Evolutionary conservation across 2,329 filamentous ascomycete species (phyloP), one percentile per base, ranked within the genome.

Genomic region (Exophiala lecanii-corni): DNA sequence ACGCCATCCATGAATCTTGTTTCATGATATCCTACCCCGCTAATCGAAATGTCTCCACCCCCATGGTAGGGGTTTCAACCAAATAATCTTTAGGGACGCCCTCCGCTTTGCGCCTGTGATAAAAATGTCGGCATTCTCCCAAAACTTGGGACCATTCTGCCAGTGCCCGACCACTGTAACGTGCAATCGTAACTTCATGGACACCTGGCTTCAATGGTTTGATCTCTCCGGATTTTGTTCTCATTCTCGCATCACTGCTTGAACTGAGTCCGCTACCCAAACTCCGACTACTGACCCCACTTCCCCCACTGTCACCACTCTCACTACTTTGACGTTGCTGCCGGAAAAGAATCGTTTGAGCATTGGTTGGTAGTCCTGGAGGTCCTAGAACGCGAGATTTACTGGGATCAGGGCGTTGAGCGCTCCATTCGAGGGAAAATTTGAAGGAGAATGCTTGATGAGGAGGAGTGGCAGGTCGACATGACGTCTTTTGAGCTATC

Each of bases 391-490:
- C 71, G 62, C 67, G 66, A 69, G 78, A 62, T 62, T 74, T 62
- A 61, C 67, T 60, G 59, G 66, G 62, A 54, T 71, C 59, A 59
- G 74, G 62, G 56, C 74, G 73, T 10, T 31, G 33, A 44, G 78
- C 75, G 36, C 75, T 70, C 71, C 73, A 81, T 58, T 84, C 81
- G n/a, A 84, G 66, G 1, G 79, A 82, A 58, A 84, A 84, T 47
- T 78, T 81, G 68, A 84, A 84, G 50, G 71, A 78, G 53, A 75
- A 79, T 30, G 67, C 69, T 43, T 76, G 75, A 51, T 78, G 75
- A 2, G 54, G 43, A 35, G 62, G 62, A n/a, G 59, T 63, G 34
- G 58, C 67, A 48, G 58, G 66, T 30, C 60, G 62, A 23, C 47
- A 42, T 17, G 59, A 51, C 47, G 18, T 46, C 43, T 15, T 54